phyloP scores from a whole-genome alignment of 2,329 filamentous ascomycete species.

The Ceratocystis variospora region DNA sequence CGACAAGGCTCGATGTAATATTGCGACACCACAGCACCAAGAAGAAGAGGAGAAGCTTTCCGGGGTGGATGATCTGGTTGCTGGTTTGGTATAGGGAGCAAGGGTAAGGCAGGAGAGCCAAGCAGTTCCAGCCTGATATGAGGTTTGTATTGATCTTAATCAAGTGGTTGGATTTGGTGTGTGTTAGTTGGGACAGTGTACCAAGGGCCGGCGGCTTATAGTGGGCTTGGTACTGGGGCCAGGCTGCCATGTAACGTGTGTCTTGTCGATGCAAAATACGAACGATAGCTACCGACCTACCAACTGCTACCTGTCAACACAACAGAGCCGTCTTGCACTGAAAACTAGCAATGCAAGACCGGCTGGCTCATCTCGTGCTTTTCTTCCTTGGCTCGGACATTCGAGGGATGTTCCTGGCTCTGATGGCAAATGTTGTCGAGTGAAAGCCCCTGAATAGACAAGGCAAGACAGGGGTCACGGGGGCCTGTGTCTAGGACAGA shows the following conservation, averaged over 20 bases:
- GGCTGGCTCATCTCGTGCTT: not conserved
- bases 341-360: not conserved
- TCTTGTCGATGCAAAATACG: not conserved
- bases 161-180: too few species aligned
- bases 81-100: too few species aligned
- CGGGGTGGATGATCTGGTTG: too few species aligned
- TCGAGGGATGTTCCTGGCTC: conserved; percentile 6
- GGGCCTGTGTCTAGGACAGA: not conserved
- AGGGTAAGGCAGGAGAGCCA: too few species aligned
- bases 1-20: too few species aligned
- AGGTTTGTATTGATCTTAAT: too few species aligned
- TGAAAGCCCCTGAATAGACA: not conserved
- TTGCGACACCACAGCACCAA: too few species aligned
- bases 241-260: not conserved
- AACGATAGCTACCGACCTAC: not conserved
- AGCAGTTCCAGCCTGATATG: too few species aligned
- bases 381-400: not conserved
- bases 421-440: not conserved
- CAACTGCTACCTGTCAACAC: not conserved
- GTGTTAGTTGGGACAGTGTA: too few species aligned
- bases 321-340: too few species aligned
- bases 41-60: too few species aligned
- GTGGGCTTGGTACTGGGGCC: not conserved
- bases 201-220: too few species aligned
- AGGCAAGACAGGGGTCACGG: not conserved